Conservation (phyloP, 768 basidiomycete species). For the Lactifluus volemus region DNA sequence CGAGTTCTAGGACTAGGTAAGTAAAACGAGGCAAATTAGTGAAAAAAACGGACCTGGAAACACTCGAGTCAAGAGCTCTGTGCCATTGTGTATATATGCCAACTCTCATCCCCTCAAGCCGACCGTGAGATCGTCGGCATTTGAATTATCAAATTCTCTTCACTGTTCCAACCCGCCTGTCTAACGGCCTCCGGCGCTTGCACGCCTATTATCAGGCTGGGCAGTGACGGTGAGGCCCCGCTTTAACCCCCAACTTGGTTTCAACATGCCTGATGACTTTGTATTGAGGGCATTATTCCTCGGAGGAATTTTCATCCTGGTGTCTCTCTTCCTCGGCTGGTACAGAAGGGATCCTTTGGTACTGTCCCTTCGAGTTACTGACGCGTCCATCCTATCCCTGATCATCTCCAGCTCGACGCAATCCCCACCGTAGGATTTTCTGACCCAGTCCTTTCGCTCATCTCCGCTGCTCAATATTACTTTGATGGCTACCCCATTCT, state of each 20-base stretch:
- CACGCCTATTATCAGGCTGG: too few relatives aligned
- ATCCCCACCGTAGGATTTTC: conserved; percentile 16
- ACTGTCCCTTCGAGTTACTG: neutral
- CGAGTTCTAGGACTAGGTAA: conserved; percentile 30
- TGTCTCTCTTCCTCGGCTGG: neutral
- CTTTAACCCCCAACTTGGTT: neutral
- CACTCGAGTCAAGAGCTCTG: conserved; percentile 47
- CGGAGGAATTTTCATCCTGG: neutral
- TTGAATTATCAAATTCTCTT: too few relatives aligned
- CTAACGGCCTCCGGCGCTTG: too few relatives aligned
- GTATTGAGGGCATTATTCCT: neutral
- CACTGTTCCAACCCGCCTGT: too few relatives aligned
- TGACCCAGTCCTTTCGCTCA: conserved; percentile 5
- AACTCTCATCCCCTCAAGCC: too few relatives aligned
- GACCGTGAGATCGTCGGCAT: too few relatives aligned
- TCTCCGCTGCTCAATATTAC: conserved; percentile 23
- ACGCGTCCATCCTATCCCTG: neutral
- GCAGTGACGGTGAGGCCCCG: too few relatives aligned
- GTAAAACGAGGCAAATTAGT: conserved; percentile 2
- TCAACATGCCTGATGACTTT: conserved; percentile 1
- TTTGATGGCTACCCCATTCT: conserved; percentile 23
- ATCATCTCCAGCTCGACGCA: neutral
- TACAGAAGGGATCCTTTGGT: conserved; percentile 5
- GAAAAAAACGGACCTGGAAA: conserved; percentile 33
- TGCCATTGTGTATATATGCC: too few relatives aligned